Conservation (phyloP, 176 grass and related monocot species). For the Lolium multiflorum region DNA sequence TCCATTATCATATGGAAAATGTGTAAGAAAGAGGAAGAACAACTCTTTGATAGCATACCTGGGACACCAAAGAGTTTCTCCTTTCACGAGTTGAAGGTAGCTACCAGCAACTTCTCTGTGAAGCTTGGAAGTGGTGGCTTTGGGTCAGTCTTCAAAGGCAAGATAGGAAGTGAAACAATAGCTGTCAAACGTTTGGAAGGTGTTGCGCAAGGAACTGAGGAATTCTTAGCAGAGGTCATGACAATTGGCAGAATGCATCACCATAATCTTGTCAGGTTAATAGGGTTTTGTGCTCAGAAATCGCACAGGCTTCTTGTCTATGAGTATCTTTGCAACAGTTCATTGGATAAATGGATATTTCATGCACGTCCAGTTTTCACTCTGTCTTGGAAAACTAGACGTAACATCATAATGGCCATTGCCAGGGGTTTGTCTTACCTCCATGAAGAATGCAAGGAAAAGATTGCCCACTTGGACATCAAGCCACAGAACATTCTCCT, state of each 20-base stretch:
- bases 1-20: not conserved
- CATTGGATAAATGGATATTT: conserved; percentile 32
- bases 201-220: conserved; percentile 47
- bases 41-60: conserved; percentile 21
- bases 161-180: conserved; percentile 38
- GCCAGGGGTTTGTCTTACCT: conserved; percentile 29
- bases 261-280: conserved; percentile 7
- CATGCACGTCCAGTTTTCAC: not conserved
- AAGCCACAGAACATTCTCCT: conserved; percentile 36
- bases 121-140: conserved; percentile 50
- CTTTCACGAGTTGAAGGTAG: conserved; percentile 41
- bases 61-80: conserved; percentile 45
- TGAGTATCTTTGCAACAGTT: conserved; percentile 8
- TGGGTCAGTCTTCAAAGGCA: conserved; percentile 55
- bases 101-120: conserved; percentile 41
- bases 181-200: conserved; percentile 49
- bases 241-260: conserved; percentile 35
- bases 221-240: conserved; percentile 42
- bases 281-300: conserved; percentile 28
- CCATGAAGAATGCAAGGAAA: conserved; percentile 24
- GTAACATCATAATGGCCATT: conserved; percentile 20
- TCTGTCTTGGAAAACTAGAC: conserved; percentile 27
- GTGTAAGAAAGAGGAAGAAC: not conserved
- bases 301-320: conserved; percentile 25
- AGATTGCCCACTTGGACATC: conserved; percentile 23